Base-by-base conservation (phyloP, 768 basidiomycete species). In the Tephrocybe rancida region DNA sequence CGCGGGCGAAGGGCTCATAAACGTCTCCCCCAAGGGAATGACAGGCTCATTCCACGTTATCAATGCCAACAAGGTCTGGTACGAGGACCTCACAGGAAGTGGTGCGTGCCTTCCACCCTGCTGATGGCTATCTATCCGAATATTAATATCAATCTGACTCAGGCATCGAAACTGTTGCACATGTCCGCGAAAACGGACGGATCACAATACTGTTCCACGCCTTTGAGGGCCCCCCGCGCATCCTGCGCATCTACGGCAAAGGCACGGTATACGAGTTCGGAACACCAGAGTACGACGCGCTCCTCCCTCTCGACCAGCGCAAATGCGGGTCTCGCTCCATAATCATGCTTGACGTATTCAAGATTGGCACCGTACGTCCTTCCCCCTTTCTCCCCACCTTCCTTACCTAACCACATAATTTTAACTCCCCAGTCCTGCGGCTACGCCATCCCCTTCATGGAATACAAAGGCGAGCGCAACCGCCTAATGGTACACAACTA, bases 21-120 rank as follows among this genome's bases (percentile, higher is more conserved):
- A 89, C 58, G 64, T 89, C 22, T 87, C 85, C 0, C 86, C 87
- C 0, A 89, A 89, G 59, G 84, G 83, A 41, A 70, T 78, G 24
- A 68, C 76, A 55, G 81, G 81, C 7, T 80, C 80, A 3, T 87
- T 90, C 61, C 85, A 85, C 59, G 63, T 88, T 56, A 71, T 78
- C 14, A 71, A 81, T 51, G 66, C 76, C 18, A 79, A 73, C 37
- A 70, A 67, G 42, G 83, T 85, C 2, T 89, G 87, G 88, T 90
- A 90, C 57, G 86, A 90, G 61, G 87, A 90, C 63, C 73, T 87
- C 41, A 84, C 82, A 18, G 88, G 88, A 8, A 84, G 85, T 55
- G 86, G 86, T 85, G 71, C 18, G n/a, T 50, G 3, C 29, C 53
- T 19, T 16, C 34, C 1, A 26, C 19, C n/a, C 5, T 37, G 7